These are phyloP conservation scores for Hypoxylon sp. DNA, from an alignment of 2,329 filamentous ascomycete species.

Conservation along the genomic window DNA sequence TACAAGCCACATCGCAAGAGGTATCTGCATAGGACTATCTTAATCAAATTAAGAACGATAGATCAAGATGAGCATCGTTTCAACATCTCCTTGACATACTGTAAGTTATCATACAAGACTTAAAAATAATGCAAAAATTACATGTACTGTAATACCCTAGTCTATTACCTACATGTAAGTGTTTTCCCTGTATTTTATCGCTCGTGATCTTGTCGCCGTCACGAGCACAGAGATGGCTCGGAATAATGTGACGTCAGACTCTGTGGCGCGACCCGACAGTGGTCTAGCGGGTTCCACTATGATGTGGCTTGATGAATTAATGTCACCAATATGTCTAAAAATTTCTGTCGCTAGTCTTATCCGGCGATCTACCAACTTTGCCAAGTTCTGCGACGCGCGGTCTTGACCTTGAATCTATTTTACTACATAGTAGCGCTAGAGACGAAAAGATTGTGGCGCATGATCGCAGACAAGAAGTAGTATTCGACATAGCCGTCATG, in stretches of 20 bases:
- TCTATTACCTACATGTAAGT: conserved; percentile 1
- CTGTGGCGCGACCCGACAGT: conserved; percentile 36
- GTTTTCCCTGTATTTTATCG: background rate
- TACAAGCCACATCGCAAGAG: background rate
- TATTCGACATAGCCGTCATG: conserved; percentile 27
- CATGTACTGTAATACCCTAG: background rate
- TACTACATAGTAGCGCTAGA: background rate
- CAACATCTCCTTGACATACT: background rate
- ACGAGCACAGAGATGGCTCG: conserved; percentile 21
- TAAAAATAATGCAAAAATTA: background rate
- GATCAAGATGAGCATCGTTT: background rate
- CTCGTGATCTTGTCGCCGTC: conserved; percentile 29
- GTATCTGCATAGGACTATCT: background rate
- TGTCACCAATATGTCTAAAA: conserved; percentile 16
- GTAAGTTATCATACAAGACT: background rate
- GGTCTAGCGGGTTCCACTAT: conserved; percentile 11
- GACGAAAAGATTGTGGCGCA: conserved; percentile 26
- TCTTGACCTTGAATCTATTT: conserved; percentile 6
- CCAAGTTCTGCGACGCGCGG: conserved; percentile 32
- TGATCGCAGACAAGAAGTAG: conserved; percentile 10
- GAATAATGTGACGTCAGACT: conserved; percentile 37
- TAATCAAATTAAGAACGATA: background rate
- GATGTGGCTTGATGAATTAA: conserved; percentile 40
- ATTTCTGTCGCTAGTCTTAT: conserved; percentile 12
- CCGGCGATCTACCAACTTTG: conserved; percentile 10